phyloP scores from a whole-genome alignment of 192 early-diverging fungal species.

The Coemansia sp. region DNA sequence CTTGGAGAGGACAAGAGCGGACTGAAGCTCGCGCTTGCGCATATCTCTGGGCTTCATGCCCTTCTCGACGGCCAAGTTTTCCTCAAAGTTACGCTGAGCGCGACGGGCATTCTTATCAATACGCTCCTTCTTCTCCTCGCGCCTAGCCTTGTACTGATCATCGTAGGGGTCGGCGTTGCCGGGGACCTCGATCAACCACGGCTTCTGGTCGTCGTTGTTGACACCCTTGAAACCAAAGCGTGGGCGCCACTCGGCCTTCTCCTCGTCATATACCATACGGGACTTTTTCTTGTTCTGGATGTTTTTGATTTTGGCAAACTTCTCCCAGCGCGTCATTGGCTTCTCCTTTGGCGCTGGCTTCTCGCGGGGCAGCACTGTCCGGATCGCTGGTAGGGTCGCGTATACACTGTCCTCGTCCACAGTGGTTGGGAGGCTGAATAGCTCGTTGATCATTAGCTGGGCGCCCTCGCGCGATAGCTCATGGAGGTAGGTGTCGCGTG shows the following conservation, averaged over 20 bases:
- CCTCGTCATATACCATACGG: slow-evolving; percentile 85
- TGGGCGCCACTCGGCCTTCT: slow-evolving; percentile 78
- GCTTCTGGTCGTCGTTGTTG: slow-evolving; percentile 73
- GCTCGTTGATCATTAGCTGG: slow-evolving; percentile 86
- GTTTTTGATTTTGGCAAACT: slow-evolving; percentile 96
- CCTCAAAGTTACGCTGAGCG: slow-evolving; percentile 84
- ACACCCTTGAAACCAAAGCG: slow-evolving; percentile 89
- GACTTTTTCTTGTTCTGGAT: slow-evolving; percentile 86
- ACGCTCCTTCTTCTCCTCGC: slow-evolving; percentile 87
- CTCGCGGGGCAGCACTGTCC: slow-evolving; percentile 79
- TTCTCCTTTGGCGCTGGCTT: slow-evolving; percentile 92
- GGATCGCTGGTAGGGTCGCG: slow-evolving; percentile 74
- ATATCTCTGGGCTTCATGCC: slow-evolving; percentile 59
- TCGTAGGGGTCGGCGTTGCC: slow-evolving; percentile 77
- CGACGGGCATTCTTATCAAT: slow-evolving; percentile 89
- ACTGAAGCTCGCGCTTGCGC: slow-evolving; percentile 76
- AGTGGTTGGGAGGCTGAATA: slow-evolving; percentile 78
- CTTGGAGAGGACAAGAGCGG: slow-evolving; percentile 75
- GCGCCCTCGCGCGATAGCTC: slow-evolving; percentile 76
- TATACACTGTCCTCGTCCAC: slow-evolving; percentile 74
- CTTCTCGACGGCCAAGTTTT: slow-evolving; percentile 63
- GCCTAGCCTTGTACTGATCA: slow-evolving; percentile 79
- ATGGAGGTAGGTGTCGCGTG: slow-evolving; percentile 63
- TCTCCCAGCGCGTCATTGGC: slow-evolving; percentile 95
- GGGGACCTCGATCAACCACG: slow-evolving; percentile 97